These are phyloP conservation scores for Trichophyton schoenleinii DNA, from an alignment of 2,329 filamentous ascomycete species.

Conservation along the genomic window DNA sequence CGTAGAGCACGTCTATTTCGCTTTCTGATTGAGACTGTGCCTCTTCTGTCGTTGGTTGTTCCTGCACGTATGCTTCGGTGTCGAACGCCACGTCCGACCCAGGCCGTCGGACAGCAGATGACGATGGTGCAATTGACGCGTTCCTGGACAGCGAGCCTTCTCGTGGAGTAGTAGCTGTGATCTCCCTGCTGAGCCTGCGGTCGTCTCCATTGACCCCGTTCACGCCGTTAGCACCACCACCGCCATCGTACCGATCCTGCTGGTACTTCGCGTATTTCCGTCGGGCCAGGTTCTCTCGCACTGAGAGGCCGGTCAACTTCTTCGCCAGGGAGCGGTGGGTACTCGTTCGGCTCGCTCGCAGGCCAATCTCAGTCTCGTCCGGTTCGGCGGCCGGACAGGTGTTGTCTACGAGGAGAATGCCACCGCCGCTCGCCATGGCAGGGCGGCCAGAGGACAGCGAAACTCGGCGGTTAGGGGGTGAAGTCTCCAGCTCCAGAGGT, in stretches of 20 bases:
- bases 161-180: not conserved
- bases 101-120: not conserved
- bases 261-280: slow-evolving; percentile 40
- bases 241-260: slow-evolving; percentile 40
- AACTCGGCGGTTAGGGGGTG: not conserved
- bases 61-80: not conserved
- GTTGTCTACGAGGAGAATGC: slow-evolving; percentile 31
- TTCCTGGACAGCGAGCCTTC: slow-evolving; percentile 7
- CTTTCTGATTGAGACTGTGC: slow-evolving; percentile 18
- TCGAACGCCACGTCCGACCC: slow-evolving; percentile 4
- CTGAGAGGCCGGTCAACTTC: slow-evolving; percentile 23
- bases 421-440: slow-evolving; percentile 19
- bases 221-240: slow-evolving; percentile 14
- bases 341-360: slow-evolving; percentile 13
- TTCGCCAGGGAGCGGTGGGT: slow-evolving; percentile 17
- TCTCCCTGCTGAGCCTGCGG: slow-evolving; percentile 5
- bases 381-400: slow-evolving; percentile 18
- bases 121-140: not conserved
- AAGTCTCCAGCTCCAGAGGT: not conserved
- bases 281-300: slow-evolving; percentile 29
- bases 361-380: slow-evolving; percentile 17
- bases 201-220: not conserved
- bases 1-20: slow-evolving; percentile 78
- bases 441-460: not conserved
- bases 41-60: slow-evolving; percentile 10